Conservation (phyloP, 768 basidiomycete genomes). For the Mrakia hoshinonis region DNA sequence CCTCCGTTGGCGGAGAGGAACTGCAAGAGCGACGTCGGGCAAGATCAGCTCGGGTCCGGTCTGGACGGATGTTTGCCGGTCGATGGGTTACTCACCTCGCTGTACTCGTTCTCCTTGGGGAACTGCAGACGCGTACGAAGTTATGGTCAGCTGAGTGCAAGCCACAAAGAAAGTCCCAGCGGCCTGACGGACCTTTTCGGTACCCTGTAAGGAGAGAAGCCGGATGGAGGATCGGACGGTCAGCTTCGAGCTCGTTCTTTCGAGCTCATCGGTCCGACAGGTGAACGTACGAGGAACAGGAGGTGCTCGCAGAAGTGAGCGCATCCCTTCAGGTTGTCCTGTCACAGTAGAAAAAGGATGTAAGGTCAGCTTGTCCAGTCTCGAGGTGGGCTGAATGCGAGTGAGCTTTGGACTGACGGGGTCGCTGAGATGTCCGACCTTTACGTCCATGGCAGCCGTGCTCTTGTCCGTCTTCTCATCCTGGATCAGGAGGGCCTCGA, state of each 20-base stretch:
- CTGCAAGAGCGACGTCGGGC: conserved; percentile 18
- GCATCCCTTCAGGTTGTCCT: conserved; percentile 23
- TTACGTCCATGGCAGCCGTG: conserved; percentile 86
- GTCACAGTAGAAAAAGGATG: background rate
- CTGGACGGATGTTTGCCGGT: background rate
- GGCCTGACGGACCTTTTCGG: conserved; percentile 16
- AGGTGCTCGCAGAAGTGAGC: conserved; percentile 30
- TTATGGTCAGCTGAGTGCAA: background rate
- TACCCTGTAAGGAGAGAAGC: conserved; percentile 5
- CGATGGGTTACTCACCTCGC: conserved; percentile 50
- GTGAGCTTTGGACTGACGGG: conserved; percentile 53
- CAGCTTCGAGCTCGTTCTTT: background rate
- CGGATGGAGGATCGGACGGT: background rate
- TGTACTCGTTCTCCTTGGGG: conserved; percentile 90
- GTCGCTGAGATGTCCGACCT: conserved; percentile 86
- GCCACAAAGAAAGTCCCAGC: background rate
- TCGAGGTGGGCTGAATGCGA: background rate
- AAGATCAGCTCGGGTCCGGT: conserved; percentile 11
- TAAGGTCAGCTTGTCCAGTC: background rate
- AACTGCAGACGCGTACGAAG: conserved; percentile 50
- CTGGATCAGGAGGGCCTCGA: conserved; percentile 75
- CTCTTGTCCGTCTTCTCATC: conserved; percentile 86
- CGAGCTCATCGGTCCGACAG: background rate
- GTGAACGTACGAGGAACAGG: conserved; percentile 20
- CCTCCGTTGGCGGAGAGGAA: conserved; percentile 52